Evolutionary conservation across 2,329 filamentous ascomycete species (phyloP).

Genomic region (Emydomyces testavorans): DNA sequence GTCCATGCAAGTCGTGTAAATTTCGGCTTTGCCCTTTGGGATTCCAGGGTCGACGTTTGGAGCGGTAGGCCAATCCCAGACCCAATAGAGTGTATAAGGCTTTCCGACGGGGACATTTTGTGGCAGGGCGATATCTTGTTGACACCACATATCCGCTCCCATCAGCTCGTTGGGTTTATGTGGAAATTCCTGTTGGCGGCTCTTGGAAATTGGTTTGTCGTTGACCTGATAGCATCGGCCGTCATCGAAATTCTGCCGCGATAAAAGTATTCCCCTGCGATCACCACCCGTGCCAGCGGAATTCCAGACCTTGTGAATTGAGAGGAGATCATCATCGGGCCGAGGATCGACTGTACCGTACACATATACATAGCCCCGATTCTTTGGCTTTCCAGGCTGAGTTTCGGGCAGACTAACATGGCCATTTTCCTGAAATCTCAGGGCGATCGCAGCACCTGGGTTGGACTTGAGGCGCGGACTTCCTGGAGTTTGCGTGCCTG

Average conservation of each 20-base stretch:
- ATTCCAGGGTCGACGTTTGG: constrained; percentile 26
- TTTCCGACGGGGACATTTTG: constrained; percentile 49
- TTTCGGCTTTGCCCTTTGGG: constrained; percentile 35
- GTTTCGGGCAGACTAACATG: constrained; percentile 54
- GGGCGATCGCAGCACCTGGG: constrained; percentile 52
- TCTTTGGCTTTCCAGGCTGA: constrained; percentile 49
- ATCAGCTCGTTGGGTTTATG: constrained; percentile 41
- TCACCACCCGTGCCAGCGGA: constrained; percentile 69
- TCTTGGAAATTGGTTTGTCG: constrained; percentile 43
- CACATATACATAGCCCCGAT: constrained; percentile 61
- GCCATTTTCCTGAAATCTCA: constrained; percentile 64
- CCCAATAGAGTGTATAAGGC: constrained; percentile 79
- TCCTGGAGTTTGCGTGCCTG: constrained; percentile 44
- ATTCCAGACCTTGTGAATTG: constrained; percentile 68
- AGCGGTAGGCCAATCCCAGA: constrained; percentile 82
- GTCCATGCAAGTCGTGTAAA: constrained; percentile 42
- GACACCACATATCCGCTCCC: constrained; percentile 60
- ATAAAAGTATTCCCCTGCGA: constrained; percentile 61
- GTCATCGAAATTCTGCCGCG: constrained; percentile 75
- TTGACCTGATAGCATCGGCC: constrained; percentile 79
- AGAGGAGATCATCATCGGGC: constrained; percentile 46
- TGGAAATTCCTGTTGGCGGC: constrained; percentile 48
- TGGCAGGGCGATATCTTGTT: constrained; percentile 69
- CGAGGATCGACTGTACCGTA: constrained; percentile 57
- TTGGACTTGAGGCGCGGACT: constrained; percentile 52